Base-by-base conservation (phyloP, 306 rosid genomes). In the Rubus parviflorus region DNA sequence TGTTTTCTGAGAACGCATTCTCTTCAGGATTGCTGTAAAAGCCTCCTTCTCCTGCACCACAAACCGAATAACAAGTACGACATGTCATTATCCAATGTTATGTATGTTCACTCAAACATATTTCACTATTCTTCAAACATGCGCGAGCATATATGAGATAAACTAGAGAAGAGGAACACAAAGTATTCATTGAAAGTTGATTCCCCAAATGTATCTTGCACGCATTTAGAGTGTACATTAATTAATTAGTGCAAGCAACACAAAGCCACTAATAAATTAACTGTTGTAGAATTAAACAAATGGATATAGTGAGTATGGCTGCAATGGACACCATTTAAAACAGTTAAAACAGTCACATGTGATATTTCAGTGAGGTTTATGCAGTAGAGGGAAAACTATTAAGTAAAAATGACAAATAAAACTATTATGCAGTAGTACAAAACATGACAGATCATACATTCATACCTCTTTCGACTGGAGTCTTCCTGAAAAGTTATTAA, bases 401-500 rank as follows among this genome's bases (percentile, higher is more conserved):
- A 37, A 41, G 60, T 73, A 56, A 52, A 75, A 69, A 6, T 48
- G 14, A 48, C 5, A 48, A 13, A 13, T 48, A 48, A 14, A 48
- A 48, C 52, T 48, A 48, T 3, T 4, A 14, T 48, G 52, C 77
- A 45, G 45, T 64, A 25, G 71, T 73, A 75, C 42, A 75, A 43
- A 68, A 6, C 51, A 14, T 41, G 42, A 65, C 41, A 70, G 51
- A 71, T 73, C 85, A 75, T 83, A 91, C 97, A 94, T 87, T 73
- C 85, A 75, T 83, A 91, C 97, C 96, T 87, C 91, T 0, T 79
- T 65, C 52, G 70, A 77, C 85, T 87, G 82, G 47, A 94, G 74
- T 72, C 98, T 90, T 58, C 92, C 96, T 88, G 83, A 89, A 79
- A 94, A 94, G 83, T 81, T 94, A 46, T 89, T 91, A 45, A 94